These are phyloP conservation scores for Celoporthe dispersa DNA, from an alignment of 2,329 filamentous ascomycete species.

Conservation along the genomic window DNA sequence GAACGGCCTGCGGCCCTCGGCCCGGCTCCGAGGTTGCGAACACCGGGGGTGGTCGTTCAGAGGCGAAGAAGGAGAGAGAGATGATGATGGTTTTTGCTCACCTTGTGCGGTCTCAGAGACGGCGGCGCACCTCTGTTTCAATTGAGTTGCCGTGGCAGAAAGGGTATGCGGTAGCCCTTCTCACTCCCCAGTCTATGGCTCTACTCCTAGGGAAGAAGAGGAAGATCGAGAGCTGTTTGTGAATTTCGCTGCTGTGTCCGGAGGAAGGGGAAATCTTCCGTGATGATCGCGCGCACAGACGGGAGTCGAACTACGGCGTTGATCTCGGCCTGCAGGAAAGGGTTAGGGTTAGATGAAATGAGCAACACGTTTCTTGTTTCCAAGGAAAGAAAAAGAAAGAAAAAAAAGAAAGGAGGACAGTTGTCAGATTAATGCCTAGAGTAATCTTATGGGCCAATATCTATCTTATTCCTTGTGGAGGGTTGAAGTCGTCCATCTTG, in stretches of 20 bases:
- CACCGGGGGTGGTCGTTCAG: background rate
- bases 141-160: background rate
- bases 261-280: constrained; percentile 20
- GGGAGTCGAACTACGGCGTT: constrained; percentile 30
- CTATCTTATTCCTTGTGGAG: too few species aligned
- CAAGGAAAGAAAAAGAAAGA: background rate
- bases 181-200: background rate
- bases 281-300: constrained; percentile 24
- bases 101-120: background rate
- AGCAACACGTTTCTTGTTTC: background rate
- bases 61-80: background rate
- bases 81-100: background rate
- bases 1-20: background rate
- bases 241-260: constrained; percentile 2
- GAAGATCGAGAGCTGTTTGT: background rate
- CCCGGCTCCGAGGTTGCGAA: constrained; percentile 5
- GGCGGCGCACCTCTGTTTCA: background rate
- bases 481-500: too few species aligned
- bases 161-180: background rate
- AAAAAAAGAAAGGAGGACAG: background rate
- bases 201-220: constrained; percentile 4
- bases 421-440: background rate
- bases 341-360: constrained; percentile 19
- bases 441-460: too few species aligned
- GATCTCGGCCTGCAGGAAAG: constrained; percentile 14